Base-by-base conservation (phyloP, 148 eudicot genomes). In the Gaultheria prostrata region DNA sequence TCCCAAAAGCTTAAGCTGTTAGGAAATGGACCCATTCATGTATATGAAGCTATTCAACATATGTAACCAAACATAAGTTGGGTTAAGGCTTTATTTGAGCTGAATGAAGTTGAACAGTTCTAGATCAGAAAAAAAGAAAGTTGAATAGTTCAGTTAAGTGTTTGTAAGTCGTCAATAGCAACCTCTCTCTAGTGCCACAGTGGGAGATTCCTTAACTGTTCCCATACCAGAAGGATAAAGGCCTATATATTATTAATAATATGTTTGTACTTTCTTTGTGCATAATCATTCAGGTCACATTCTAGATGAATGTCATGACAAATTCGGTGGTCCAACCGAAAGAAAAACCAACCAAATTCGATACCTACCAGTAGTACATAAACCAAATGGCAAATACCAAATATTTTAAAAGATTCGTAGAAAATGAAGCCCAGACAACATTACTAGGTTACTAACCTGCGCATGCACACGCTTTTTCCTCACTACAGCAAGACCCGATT, bases 391-490 rank as follows among this genome's bases (percentile, higher is more conserved):
- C 53, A 51, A 56, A 35, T 15, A 39, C 54, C 79, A 75, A 56
- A 9, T 18, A 77, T 39, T 69, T n/a, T 30, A 70, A 65, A 84
- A 63, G 43, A 46, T 33, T n/a, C 78, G 67, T 54, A 54, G 76
- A 10, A 71, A 73, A 71, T 67, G 83, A 77, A 73, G 43, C 69
- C 20, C 26, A 32, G 46, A 57, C 30, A 56, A 80, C 30, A 76
- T 54, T 1, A 87, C 93, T n/a, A 82, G 93, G 70, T 54, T 1
- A 87, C 93, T n/a, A 82, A 95, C 98, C 98, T 93, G 97, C 24
- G 91, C 90, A 83, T 92, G 95, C 73, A 95, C 91, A 80, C 98
- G 91, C 87, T 93, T 95, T 85, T 95, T 95, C 82, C 94, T 90
- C 88, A 88, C 88, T 83, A 95, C 93, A 74, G 94, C 93, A 88